phyloP scores from a whole-genome alignment of 2,329 filamentous ascomycete genomes.

The Acrodontium crateriforme region DNA sequence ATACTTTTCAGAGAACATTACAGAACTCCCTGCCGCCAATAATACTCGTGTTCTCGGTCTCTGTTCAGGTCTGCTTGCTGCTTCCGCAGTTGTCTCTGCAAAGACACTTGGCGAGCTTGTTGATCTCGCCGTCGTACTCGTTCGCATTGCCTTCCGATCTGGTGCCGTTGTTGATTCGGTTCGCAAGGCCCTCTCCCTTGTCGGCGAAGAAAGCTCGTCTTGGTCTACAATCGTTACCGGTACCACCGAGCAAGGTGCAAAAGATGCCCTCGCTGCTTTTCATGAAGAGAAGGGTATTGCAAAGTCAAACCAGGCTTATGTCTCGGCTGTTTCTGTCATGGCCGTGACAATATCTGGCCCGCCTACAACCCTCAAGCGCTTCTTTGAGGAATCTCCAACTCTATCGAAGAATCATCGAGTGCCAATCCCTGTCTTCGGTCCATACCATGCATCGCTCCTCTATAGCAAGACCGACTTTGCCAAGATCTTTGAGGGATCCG shows the following conservation, averaged over 20 bases:
- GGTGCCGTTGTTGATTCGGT: conserved; percentile 34
- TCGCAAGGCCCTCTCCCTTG: conserved; percentile 37
- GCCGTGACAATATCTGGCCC: conserved; percentile 47
- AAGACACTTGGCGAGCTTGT: conserved; percentile 48
- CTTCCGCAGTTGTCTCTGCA: conserved; percentile 50
- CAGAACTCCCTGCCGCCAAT: conserved; percentile 36
- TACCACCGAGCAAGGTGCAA: conserved; percentile 38
- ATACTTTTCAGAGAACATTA: conserved; percentile 41
- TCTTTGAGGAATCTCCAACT: conserved; percentile 36
- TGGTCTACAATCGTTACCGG: conserved; percentile 56
- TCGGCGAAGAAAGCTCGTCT: conserved; percentile 41
- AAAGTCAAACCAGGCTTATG: conserved; percentile 39
- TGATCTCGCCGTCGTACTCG: conserved; percentile 47
- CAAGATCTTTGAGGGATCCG: conserved; percentile 32
- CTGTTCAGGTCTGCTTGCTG: conserved; percentile 57
- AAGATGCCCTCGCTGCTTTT: conserved; percentile 41
- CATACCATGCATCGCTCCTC: conserved; percentile 45
- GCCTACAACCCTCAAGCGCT: conserved; percentile 37
- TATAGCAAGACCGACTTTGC: conserved; percentile 38
- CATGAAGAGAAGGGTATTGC: conserved; percentile 40
- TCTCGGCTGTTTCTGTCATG: conserved; percentile 46
- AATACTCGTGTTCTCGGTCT: conserved; percentile 46
- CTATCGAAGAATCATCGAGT: conserved; percentile 38
- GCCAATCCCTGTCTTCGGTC: conserved; percentile 42
- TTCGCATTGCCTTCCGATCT: conserved; percentile 52